Evolutionary conservation across 768 basidiomycete genomes (phyloP).

Genomic region (Lyophyllum decastes): DNA sequence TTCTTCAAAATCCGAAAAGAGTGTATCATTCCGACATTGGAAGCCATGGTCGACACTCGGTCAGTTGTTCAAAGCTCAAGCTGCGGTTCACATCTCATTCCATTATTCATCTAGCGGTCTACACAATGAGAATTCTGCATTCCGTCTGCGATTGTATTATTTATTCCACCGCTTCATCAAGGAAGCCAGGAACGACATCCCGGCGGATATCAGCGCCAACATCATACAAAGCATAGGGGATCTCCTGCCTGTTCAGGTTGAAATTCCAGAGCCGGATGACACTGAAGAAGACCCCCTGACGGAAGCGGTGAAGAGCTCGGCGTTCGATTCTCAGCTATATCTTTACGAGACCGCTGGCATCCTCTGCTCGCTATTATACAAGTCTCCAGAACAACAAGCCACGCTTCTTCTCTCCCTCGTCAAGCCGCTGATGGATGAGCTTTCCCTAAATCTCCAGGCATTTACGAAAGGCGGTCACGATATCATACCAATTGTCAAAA

Average conservation of each 20-base stretch:
- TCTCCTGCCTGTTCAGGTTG: conserved; percentile 71
- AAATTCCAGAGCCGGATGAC: conserved; percentile 77
- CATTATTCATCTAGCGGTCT: conserved; percentile 61
- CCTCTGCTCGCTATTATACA: conserved; percentile 76
- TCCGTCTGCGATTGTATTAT: conserved; percentile 84
- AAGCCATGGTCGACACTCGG: conserved; percentile 86
- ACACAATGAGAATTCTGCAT: conserved; percentile 70
- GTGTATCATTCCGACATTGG: conserved; percentile 82
- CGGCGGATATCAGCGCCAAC: conserved; percentile 64
- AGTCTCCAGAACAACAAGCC: conserved; percentile 66
- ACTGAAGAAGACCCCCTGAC: conserved; percentile 70
- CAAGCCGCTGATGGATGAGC: conserved; percentile 77
- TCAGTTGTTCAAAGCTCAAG: conserved; percentile 35
- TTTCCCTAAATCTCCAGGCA: conserved; percentile 58
- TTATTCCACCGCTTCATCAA: conserved; percentile 92
- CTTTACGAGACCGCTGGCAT: conserved; percentile 91
- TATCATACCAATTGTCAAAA: conserved; percentile 76
- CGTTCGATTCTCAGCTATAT: conserved; percentile 91
- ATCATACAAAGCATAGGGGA: conserved; percentile 79
- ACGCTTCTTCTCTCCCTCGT: conserved; percentile 74
- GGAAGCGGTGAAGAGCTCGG: conserved; percentile 76
- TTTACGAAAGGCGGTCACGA: conserved; percentile 62
- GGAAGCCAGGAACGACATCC: conserved; percentile 78
- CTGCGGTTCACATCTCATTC: not conserved
- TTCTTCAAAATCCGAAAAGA: conserved; percentile 95